A percentile compares a stretch with the other conserved stretches of the same genome.
Evolutionary conservation across 495 filamentous ascomycete genomes (phyloP).

Genomic region (Hyphodiscus hymeniophilus): DNA sequence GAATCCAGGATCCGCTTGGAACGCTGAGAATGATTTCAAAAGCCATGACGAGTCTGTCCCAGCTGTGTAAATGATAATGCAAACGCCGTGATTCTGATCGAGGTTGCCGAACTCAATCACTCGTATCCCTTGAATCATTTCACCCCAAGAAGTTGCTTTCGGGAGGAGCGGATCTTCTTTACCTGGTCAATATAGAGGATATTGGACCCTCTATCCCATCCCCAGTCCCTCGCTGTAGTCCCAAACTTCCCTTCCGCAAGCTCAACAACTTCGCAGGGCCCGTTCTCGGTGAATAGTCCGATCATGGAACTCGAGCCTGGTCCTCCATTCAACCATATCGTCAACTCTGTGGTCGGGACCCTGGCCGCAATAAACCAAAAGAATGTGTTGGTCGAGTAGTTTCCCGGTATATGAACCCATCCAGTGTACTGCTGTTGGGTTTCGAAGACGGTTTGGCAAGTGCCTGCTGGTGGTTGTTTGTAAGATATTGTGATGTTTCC

Average conservation of each 20-base stretch:
- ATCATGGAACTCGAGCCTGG: constrained; percentile 58
- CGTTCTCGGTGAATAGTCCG: constrained; percentile 57
- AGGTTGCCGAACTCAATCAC: too few relatives aligned
- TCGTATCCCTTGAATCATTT: neutral
- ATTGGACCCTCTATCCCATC: constrained; percentile 67
- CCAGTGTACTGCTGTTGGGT: constrained; percentile 46
- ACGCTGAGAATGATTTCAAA: too few relatives aligned
- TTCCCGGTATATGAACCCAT: constrained; percentile 38
- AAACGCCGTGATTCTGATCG: too few relatives aligned
- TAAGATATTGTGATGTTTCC: constrained; percentile 51
- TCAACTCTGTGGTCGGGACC: constrained; percentile 49
- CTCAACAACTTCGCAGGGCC: constrained; percentile 36
- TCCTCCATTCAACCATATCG: constrained; percentile 65
- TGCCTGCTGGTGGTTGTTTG: constrained; percentile 44
- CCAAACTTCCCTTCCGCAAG: constrained; percentile 42
- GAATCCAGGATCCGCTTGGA: too few relatives aligned
- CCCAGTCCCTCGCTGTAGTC: constrained; percentile 36
- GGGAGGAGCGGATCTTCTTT: neutral
- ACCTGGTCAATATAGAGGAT: constrained; percentile 66
- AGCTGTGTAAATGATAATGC: too few relatives aligned
- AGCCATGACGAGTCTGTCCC: too few relatives aligned
- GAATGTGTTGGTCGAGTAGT: constrained; percentile 65
- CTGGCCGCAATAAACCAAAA: constrained; percentile 71
- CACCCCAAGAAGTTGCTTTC: neutral
- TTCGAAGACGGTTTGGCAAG: constrained; percentile 46